phyloP scores from a whole-genome alignment of 2,329 filamentous ascomycete genomes.

The Akanthomyces uredinophilus region DNA sequence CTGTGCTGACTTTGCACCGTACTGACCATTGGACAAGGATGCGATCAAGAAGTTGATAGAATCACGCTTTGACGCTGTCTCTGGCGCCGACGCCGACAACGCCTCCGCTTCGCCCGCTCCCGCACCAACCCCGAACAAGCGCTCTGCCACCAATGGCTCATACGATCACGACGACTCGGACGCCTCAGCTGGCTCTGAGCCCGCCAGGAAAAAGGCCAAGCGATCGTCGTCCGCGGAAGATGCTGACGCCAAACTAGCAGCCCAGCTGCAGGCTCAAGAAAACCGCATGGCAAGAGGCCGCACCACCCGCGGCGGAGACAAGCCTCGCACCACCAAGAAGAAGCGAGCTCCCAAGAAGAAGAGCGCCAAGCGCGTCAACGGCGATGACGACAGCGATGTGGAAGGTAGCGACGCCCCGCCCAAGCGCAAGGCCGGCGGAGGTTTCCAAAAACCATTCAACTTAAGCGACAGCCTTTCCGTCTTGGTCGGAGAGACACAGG shows the following conservation, averaged over 20 bases:
- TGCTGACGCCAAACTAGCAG: constrained; percentile 81
- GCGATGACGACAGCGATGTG: constrained; percentile 74
- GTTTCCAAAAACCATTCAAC: constrained; percentile 84
- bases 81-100: constrained; percentile 45
- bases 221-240: constrained; percentile 57
- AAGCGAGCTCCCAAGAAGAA: constrained; percentile 66
- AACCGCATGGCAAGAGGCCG: constrained; percentile 64
- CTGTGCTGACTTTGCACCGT: background rate
- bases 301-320: constrained; percentile 68
- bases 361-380: constrained; percentile 68
- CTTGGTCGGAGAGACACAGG: constrained; percentile 64
- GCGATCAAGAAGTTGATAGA: constrained; percentile 69
- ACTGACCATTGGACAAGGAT: constrained; percentile 38
- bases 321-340: constrained; percentile 56
- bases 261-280: constrained; percentile 86
- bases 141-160: constrained; percentile 28
- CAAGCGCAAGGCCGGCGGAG: constrained; percentile 81
- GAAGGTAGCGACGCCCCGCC: constrained; percentile 55
- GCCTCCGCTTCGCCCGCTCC: constrained; percentile 31
- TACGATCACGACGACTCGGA: constrained; percentile 41
- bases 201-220: constrained; percentile 62
- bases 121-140: constrained; percentile 30
- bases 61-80: constrained; percentile 67
- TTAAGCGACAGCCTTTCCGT: constrained; percentile 66
- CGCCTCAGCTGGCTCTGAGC: constrained; percentile 41